A percentile compares a stretch with the other conserved stretches of the same genome.
Evolutionary conservation across 345 rosid genomes (phyloP).

Genomic region (Syzygium oleosum): DNA sequence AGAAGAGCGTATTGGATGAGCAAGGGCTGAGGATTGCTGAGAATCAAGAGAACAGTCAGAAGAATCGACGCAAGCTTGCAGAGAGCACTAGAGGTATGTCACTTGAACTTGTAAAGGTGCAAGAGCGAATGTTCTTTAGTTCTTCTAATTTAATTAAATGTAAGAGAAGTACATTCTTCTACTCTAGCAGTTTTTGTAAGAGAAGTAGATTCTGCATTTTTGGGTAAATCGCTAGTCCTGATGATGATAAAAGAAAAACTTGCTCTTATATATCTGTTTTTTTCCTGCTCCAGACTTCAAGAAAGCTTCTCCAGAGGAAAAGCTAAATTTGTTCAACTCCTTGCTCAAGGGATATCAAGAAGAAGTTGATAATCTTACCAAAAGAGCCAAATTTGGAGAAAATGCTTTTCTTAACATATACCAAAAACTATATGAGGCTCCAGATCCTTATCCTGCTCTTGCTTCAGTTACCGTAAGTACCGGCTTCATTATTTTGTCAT

Average conservation of each 20-base stretch:
- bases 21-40: conserved; percentile 95
- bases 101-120: background rate
- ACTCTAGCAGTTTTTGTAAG: background rate
- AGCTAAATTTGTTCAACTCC: conserved; percentile 76
- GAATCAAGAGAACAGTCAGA: conserved; percentile 92
- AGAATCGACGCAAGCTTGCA: conserved; percentile 92
- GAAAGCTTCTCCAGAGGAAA: conserved; percentile 87
- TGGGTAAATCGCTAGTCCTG: background rate
- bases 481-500: background rate
- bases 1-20: conserved; percentile 77
- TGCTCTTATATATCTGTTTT: background rate
- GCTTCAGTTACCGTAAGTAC: conserved; percentile 84
- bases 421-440: conserved; percentile 98
- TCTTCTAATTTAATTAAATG: background rate
- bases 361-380: conserved; percentile 98
- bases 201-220: background rate
- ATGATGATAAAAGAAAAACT: background rate
- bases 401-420: conserved; percentile 94
- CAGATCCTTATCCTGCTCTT: conserved; percentile 95
- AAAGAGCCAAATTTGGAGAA: conserved; percentile 97
- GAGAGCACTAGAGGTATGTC: conserved; percentile 90
- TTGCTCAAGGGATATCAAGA: conserved; percentile 96
- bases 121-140: background rate
- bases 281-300: conserved; percentile 58
- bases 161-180: background rate